Percentiles rank a stretch among this genome's conserved stretches.
phyloP scores from a whole-genome alignment of 352 stramenopile genomes.

The Globisporangium viniferum region DNA sequence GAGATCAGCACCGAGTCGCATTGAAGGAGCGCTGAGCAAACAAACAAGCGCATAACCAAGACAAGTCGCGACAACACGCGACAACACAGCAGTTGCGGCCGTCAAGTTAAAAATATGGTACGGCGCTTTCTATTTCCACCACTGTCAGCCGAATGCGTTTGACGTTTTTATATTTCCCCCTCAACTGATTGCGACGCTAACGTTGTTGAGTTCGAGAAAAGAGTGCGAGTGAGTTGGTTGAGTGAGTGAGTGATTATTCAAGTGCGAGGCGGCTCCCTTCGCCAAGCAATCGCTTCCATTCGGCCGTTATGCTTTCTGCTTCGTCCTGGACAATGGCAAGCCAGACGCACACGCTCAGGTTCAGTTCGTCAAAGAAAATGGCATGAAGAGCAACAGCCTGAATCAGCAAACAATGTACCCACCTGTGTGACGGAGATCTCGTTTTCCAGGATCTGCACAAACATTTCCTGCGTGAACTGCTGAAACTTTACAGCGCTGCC shows the following conservation, averaged over 20 bases:
- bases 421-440: constrained; percentile 57
- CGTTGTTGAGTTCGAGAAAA: too few species aligned
- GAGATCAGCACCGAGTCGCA: not conserved
- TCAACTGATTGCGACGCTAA: not conserved
- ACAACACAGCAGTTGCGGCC: not conserved
- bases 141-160: not conserved
- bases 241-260: too few species aligned
- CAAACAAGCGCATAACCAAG: not conserved
- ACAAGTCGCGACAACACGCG: not conserved
- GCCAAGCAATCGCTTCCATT: not conserved
- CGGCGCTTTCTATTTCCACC: not conserved
- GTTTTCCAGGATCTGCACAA: constrained; percentile 31
- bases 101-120: not conserved
- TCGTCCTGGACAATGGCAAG: constrained; percentile 7
- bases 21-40: not conserved
- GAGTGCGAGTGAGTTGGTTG: too few species aligned
- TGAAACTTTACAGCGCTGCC: constrained; percentile 29
- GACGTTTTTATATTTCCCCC: not conserved
- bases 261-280: not conserved
- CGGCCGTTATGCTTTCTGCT: constrained; percentile 3
- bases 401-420: not conserved
- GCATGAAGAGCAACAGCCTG: not conserved
- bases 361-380: not conserved
- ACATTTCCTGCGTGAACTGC: constrained; percentile 35
- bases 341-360: not conserved